These are phyloP conservation scores for Chaetomiaceae sp. DNA, from an alignment of 2,329 filamentous ascomycete species.

Conservation along the genomic window DNA sequence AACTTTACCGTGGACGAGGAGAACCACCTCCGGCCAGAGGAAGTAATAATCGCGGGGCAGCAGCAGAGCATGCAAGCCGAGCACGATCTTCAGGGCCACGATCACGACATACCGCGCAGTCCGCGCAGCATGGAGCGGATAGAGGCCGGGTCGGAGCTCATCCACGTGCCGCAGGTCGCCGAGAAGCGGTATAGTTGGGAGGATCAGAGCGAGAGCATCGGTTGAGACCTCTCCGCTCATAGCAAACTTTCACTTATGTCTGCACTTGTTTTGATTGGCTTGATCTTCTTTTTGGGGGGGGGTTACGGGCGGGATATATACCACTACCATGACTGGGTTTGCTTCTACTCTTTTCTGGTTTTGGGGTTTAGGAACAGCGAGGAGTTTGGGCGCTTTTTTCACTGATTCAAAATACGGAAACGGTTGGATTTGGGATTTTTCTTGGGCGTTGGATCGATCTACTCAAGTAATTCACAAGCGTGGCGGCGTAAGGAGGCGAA, in stretches of 20 bases:
- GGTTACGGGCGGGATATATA: slow-evolving; percentile 4
- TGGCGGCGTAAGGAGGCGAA: too few relatives aligned
- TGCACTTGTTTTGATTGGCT: neutral
- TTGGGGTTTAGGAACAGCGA: slow-evolving; percentile 10
- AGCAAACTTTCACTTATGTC: neutral
- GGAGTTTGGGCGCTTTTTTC: slow-evolving; percentile 9
- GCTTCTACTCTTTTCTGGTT: neutral
- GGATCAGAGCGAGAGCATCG: slow-evolving; percentile 19
- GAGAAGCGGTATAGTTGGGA: slow-evolving; percentile 51
- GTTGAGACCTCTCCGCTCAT: too few relatives aligned
- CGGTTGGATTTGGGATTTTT: neutral
- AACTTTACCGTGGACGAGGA: slow-evolving; percentile 55
- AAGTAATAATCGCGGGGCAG: slow-evolving; percentile 26
- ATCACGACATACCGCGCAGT: slow-evolving; percentile 21
- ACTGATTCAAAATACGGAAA: neutral
- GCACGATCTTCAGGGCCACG: slow-evolving; percentile 2
- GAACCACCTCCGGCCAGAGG: slow-evolving; percentile 27
- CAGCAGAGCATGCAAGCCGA: slow-evolving; percentile 13
- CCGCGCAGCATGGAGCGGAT: slow-evolving; percentile 39
- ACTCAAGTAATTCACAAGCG: neutral
- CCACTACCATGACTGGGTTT: neutral
- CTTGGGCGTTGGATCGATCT: neutral
- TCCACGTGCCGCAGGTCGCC: slow-evolving; percentile 50
- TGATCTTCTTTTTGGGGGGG: neutral
- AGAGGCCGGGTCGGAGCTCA: slow-evolving; percentile 40